These are phyloP conservation scores for Funneliformis mosseae DNA, from an alignment of 192 early-diverging fungal genomes.

Conservation along the genomic window DNA sequence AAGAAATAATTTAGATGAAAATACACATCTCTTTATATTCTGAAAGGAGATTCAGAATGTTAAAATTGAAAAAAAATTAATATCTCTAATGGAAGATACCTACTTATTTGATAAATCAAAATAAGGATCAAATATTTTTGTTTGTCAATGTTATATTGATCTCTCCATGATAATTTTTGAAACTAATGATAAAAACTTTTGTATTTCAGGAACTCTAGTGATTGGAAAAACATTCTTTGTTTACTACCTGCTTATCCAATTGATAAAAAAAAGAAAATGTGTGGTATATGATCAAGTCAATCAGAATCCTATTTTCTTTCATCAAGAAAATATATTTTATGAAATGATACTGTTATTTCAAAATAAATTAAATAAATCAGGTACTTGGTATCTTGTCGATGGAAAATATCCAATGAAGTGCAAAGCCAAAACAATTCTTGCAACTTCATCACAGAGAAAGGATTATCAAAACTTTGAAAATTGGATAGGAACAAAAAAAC, in stretches of 20 bases:
- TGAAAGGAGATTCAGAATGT: too few species aligned
- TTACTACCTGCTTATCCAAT: constrained; percentile 19
- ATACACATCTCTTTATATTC: too few species aligned
- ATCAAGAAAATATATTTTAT: too few species aligned
- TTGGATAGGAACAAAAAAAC: background rate
- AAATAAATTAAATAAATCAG: background rate
- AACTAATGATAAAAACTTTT: background rate
- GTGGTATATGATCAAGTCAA: too few species aligned
- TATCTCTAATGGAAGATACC: background rate
- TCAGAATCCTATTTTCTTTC: too few species aligned
- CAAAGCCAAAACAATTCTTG: constrained; percentile 15
- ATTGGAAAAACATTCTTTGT: constrained; percentile 26
- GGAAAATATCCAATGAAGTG: background rate
- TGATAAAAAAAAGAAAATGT: background rate
- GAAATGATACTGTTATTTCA: background rate
- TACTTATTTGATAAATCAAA: too few species aligned
- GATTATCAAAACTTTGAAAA: constrained; percentile 2
- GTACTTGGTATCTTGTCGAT: constrained; percentile 24
- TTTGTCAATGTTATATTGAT: constrained; percentile 25
- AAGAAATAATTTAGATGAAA: too few species aligned
- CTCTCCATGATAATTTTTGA: constrained; percentile 23
- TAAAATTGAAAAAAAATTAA: background rate
- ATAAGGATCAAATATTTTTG: background rate
- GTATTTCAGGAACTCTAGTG: constrained; percentile 13
- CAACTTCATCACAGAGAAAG: background rate